phyloP scores from a whole-genome alignment of 495 filamentous ascomycete genomes.

The Chaetomium fimeti region DNA sequence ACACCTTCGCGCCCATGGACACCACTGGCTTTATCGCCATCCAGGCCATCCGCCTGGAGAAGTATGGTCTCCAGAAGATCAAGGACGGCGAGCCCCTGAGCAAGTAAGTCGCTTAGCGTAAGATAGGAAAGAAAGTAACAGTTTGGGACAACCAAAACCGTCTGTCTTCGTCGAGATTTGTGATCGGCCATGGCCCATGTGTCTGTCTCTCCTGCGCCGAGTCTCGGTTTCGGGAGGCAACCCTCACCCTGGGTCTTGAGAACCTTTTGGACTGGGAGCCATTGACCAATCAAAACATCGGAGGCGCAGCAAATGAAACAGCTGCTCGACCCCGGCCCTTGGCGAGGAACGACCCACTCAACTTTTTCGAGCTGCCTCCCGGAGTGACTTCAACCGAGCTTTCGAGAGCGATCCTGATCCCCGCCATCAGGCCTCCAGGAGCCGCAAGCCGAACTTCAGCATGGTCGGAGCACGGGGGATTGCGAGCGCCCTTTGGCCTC shows the following conservation, averaged over 20 bases:
- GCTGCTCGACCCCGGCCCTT: neutral
- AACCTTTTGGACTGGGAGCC: constrained; percentile 2
- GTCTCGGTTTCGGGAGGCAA: neutral
- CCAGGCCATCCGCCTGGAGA: constrained; percentile 83
- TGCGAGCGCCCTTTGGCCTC: constrained; percentile 18
- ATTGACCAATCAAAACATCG: constrained; percentile 17
- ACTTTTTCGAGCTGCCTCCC: constrained; percentile 11
- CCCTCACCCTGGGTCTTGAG: neutral
- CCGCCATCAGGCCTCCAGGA: constrained; percentile 13
- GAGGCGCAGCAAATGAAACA: neutral
- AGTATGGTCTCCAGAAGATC: constrained; percentile 72
- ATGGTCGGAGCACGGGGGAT: constrained; percentile 28
- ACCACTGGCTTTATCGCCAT: constrained; percentile 74
- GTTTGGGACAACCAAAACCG: constrained; percentile 1
- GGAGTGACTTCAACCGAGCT: neutral
- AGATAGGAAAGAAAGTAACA: constrained; percentile 12
- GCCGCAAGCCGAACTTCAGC: constrained; percentile 8
- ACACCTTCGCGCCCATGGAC: constrained; percentile 71
- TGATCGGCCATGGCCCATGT: neutral
- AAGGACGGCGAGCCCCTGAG: constrained; percentile 55
- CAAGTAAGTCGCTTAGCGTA: constrained; percentile 23
- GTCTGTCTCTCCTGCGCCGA: neutral
- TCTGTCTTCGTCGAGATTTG: neutral
- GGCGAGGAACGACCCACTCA: constrained; percentile 4
- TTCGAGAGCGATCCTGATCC: constrained; percentile 15